Conservation (phyloP, 2,329 filamentous ascomycete species). For the Uncinocarpus reesii region DNA sequence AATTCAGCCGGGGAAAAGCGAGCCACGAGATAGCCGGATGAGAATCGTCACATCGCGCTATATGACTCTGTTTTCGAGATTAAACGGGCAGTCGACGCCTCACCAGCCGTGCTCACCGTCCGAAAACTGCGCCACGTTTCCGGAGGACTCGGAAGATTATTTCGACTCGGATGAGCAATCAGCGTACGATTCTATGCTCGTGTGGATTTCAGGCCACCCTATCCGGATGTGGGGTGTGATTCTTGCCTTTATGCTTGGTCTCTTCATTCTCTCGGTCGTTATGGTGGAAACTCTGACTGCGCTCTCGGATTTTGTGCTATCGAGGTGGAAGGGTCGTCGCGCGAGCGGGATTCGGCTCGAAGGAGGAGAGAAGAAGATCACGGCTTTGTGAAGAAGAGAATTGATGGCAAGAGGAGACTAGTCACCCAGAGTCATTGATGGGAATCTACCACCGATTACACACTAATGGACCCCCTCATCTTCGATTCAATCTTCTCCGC, state of each 20-base stretch:
- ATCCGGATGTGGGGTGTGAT: conserved; percentile 6
- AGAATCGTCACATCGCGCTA: conserved; percentile 2
- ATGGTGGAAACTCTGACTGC: conserved; percentile 11
- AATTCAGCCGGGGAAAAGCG: background rate
- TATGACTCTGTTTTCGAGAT: conserved; percentile 1
- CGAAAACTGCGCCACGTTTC: background rate
- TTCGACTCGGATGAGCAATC: background rate
- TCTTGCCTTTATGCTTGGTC: conserved; percentile 3
- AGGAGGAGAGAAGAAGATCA: conserved; percentile 5
- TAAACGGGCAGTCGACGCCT: background rate
- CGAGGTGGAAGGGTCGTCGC: background rate
- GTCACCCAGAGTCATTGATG: background rate
- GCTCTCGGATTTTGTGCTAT: background rate
- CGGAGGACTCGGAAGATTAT: background rate
- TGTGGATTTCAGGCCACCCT: conserved; percentile 9
- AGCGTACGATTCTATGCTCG: background rate
- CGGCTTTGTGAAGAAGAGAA: background rate
- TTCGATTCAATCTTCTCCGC: no score
- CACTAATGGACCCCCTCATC: no score
- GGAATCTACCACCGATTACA: no score
- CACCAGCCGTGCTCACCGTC: background rate
- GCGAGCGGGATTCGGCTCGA: conserved; percentile 4
- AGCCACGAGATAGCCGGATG: background rate
- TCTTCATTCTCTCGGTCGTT: conserved; percentile 15
- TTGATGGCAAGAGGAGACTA: background rate